Base-by-base conservation (phyloP, 345 rosid genomes). In the Linum usitatissimum region DNA sequence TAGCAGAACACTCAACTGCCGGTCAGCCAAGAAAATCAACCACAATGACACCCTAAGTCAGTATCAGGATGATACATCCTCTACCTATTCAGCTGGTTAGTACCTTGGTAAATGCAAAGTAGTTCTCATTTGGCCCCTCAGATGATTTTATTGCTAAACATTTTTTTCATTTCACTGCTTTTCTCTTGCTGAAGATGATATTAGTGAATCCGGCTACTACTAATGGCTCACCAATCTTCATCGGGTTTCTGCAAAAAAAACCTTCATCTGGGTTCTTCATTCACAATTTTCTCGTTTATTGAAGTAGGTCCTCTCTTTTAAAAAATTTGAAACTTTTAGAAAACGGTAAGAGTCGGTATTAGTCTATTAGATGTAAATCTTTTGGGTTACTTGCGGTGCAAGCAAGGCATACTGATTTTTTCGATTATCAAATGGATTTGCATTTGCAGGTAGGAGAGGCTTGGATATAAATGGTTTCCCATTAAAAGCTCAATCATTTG, bases 401-500 rank as follows among this genome's bases (percentile, higher is more conserved):
- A 45, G 14, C 51, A 45, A 3, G 14, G 1, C 1, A 45, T 10
- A 40, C 13, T 45, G 17, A 15, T 45, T 45, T 40, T 45, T 45
- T 45, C 51, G 10, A 42, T 2, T 4, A 34, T 34, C 38, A 34
- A 45, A 4, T 55, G 30, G 0, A 9, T 18, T 55, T 55, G 30
- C 59, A 9, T 18, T 55, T 55, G 30, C 59, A 55, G 59, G 59
- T 55, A 55, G 59, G 59, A 55, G 59, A 28, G 59, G 59, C 2
- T 19, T 28, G 30, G 59, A 55, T 19, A 75, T 81, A 69, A 92
- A 84, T 57, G 95, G 89, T 72, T 73, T 83, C 63, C 74, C 88
- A 0, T 55, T 70, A 0, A 84, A 81, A 65, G 83, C 82, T 49
- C 88, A 79, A 57, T 78, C 95, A n/a, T 79, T 75, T 64, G 81